These are phyloP conservation scores for Senecio squalidus DNA, from an alignment of 140 eudicot genomes.

Conservation along the genomic window DNA sequence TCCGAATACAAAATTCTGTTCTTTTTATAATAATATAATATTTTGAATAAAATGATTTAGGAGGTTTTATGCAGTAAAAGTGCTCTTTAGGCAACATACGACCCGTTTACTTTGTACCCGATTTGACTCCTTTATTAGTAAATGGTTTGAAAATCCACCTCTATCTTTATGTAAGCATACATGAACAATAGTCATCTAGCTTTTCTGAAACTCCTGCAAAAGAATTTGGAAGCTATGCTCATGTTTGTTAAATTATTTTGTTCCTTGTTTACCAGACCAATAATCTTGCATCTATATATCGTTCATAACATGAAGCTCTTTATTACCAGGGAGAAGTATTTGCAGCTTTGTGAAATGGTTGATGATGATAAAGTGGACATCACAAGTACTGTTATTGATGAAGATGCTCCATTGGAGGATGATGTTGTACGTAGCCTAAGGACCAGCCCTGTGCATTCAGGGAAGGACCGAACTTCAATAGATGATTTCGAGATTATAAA, in stretches of 20 bases:
- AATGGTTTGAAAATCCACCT: too few relatives aligned
- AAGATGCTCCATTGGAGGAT: constrained; percentile 95
- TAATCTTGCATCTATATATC: not conserved
- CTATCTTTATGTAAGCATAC: not conserved
- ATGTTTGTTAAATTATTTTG: not conserved
- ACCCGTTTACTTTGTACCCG: not conserved
- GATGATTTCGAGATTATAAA: constrained; percentile 93
- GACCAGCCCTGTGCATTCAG: constrained; percentile 84
- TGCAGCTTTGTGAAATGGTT: constrained; percentile 89
- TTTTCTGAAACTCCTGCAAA: constrained; percentile 3
- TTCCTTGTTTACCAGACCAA: not conserved
- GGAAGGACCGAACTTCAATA: constrained; percentile 86
- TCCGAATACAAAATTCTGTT: too few relatives aligned
- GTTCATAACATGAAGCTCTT: constrained; percentile 2
- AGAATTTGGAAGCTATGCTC: constrained; percentile 4
- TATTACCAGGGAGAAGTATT: constrained; percentile 78
- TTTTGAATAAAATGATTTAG: too few relatives aligned
- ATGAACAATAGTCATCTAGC: not conserved
- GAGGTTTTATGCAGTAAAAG: too few relatives aligned
- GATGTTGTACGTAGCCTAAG: constrained; percentile 87
- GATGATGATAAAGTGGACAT: constrained; percentile 87
- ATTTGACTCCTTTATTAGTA: too few relatives aligned
- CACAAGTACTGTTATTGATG: constrained; percentile 78
- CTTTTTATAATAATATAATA: too few relatives aligned
- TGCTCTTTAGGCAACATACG: too few relatives aligned